Base-by-base conservation (phyloP, 31 red algal species). In the Endocladia muricata region DNA sequence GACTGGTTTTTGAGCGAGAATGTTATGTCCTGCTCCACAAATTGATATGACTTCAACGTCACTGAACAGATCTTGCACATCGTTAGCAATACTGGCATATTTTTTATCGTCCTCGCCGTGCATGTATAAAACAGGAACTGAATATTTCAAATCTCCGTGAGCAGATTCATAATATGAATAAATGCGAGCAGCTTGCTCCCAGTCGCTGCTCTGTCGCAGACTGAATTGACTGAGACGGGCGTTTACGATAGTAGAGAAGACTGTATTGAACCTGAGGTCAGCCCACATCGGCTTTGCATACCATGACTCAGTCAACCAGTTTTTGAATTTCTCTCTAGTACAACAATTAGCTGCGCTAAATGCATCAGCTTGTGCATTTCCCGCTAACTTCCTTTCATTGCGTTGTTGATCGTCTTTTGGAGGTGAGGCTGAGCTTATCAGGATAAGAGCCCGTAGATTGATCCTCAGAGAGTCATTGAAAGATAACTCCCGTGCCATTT, bases 251-350 rank as follows among this genome's bases (percentile, higher is more conserved):
- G n/a, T n/a, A n/a, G n/a, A n/a, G n/a, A n/a, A n/a, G n/a, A n/a
- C n/a, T n/a, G n/a, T n/a, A n/a, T n/a, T n/a, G n/a, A n/a, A n/a
- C n/a, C n/a, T n/a, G n/a, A 88, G 35, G 32, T 59, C 44, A 22
- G 66, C 74, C 84, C 84, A 88, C 65, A 88, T 19, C 36, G 39
- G 17, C 17, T 61, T 39, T 36, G 73, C 47, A 61, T 88, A 88
- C 84, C 84, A 88, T 37, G 60, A 58, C 17, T 64, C 29, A 6
- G 21, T 38, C n/a, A 88, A 66, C 84, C 84, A 88, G 1, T 54
- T 48, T 3, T 66, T 48, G 52, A 64, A 86, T 21, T 68, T 28
- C 7, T 34, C 37, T 11, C 21, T 15, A 8, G 62, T 33, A n/a
- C n/a, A n/a, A n/a, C n/a, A n/a, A n/a, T n/a, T n/a, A n/a, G n/a